These are phyloP conservation scores for Pleomassaria siparia DNA, from an alignment of 2,329 filamentous ascomycete genomes.

Conservation along the genomic window DNA sequence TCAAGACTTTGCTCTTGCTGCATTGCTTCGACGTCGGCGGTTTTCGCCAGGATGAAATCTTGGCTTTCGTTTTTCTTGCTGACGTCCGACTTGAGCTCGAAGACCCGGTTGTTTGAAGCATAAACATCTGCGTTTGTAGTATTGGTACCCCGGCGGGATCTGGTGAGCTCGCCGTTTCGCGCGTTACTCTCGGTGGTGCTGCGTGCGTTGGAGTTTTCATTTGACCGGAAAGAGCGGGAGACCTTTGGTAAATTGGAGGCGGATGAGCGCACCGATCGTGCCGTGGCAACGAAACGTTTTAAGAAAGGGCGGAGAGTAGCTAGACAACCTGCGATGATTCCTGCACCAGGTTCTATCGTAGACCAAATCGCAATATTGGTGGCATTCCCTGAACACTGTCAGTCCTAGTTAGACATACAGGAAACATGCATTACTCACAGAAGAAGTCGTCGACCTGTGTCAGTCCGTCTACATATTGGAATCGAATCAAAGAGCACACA, in stretches of 20 bases:
- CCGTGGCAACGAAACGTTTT: conserved; percentile 13
- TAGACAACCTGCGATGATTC: conserved; percentile 53
- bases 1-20: background rate
- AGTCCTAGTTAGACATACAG: background rate
- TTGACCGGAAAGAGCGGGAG: conserved; percentile 6
- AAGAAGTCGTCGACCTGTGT: conserved; percentile 48
- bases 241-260: conserved; percentile 29
- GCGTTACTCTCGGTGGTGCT: background rate
- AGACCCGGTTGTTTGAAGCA: background rate
- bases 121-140: background rate
- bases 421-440: conserved; percentile 31
- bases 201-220: background rate
- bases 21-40: background rate
- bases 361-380: conserved; percentile 49
- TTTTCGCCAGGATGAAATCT: conserved; percentile 5
- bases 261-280: conserved; percentile 18
- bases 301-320: conserved; percentile 55
- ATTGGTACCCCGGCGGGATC: background rate
- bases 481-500: conserved; percentile 55
- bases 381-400: conserved; percentile 39
- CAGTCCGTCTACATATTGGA: conserved; percentile 49
- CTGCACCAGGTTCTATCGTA: conserved; percentile 36
- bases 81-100: conserved; percentile 3
- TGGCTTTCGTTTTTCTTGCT: conserved; percentile 10
- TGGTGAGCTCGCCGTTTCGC: background rate